These are phyloP conservation scores for Hygrocybe punicea DNA, from an alignment of 768 basidiomycete genomes.

Conservation along the genomic window DNA sequence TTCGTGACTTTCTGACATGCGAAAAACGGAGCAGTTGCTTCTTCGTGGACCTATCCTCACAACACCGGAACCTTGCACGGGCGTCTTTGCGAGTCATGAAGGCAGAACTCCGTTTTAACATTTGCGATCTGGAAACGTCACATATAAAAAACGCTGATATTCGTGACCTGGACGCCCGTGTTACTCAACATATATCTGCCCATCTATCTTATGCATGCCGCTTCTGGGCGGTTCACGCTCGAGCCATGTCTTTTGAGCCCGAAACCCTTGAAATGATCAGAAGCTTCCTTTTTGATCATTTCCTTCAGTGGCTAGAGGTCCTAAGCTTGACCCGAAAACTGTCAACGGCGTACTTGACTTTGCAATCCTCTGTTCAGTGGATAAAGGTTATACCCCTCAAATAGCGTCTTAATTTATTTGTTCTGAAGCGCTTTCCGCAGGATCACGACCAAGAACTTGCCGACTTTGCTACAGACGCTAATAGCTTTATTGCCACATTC, in stretches of 20 bases:
- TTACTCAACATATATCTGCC: slow-evolving; percentile 25
- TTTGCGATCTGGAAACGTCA: slow-evolving; percentile 37
- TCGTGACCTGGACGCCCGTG: slow-evolving; percentile 10
- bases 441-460: background rate
- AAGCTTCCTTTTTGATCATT: slow-evolving; percentile 19
- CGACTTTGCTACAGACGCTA: slow-evolving; percentile 21
- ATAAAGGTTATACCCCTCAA: no score
- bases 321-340: slow-evolving; percentile 24
- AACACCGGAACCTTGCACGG: slow-evolving; percentile 6
- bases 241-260: slow-evolving; percentile 8
- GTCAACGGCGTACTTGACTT: slow-evolving; percentile 7
- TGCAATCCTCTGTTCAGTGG: background rate
- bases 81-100: slow-evolving; percentile 24
- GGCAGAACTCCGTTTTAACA: slow-evolving; percentile 36
- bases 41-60: slow-evolving; percentile 11
- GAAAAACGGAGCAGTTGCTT: slow-evolving; percentile 21
- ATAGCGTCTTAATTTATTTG: background rate
- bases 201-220: slow-evolving; percentile 36
- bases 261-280: background rate
- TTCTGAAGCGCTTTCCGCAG: background rate
- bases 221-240: slow-evolving; percentile 36
- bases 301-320: slow-evolving; percentile 41
- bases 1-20: slow-evolving; percentile 32
- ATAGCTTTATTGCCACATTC: slow-evolving; percentile 31
- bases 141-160: slow-evolving; percentile 28